These are phyloP conservation scores for Phalaenopsis aphrodite DNA, from an alignment of 106 monocot genomes.

Conservation along the genomic window DNA sequence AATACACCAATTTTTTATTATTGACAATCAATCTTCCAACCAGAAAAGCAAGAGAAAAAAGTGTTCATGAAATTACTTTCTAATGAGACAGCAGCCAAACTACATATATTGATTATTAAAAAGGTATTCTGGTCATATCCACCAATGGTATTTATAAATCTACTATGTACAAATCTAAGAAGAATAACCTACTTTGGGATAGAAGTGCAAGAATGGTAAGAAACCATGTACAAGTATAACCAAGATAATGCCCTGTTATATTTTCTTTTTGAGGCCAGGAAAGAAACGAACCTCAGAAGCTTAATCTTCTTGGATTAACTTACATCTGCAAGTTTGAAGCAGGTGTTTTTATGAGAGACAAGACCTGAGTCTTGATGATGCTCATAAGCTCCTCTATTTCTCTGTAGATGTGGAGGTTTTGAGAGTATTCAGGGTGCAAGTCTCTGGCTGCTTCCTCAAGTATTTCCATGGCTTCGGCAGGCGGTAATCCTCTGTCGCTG, in stretches of 20 bases:
- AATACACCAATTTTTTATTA: no score
- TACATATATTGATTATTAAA: no score
- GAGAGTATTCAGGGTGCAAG: slow-evolving; percentile 23
- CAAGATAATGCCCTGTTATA: background rate
- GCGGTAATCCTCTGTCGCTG: slow-evolving; percentile 16
- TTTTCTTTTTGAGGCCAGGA: no score
- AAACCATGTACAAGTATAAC: background rate
- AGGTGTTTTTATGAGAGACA: slow-evolving; percentile 14
- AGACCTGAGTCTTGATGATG: slow-evolving; percentile 34
- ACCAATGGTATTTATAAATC: background rate
- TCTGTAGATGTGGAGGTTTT: slow-evolving; percentile 28
- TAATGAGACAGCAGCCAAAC: no score
- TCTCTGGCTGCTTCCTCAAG: slow-evolving; percentile 23
- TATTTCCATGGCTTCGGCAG: slow-evolving; percentile 23
- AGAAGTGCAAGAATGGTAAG: background rate
- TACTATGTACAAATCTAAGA: background rate
- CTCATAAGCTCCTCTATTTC: slow-evolving; percentile 30
- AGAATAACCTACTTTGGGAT: background rate
- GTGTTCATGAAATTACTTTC: no score
- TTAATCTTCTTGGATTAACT: background rate
- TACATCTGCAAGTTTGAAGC: background rate
- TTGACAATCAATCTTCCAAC: no score
- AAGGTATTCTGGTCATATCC: background rate
- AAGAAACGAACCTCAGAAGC: no score
- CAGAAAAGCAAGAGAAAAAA: no score